Percentiles rank a stretch among this genome's conserved stretches.
These are phyloP conservation scores for Santalum album DNA, from an alignment of 164 flowering plant genomes.

Conservation along the genomic window DNA sequence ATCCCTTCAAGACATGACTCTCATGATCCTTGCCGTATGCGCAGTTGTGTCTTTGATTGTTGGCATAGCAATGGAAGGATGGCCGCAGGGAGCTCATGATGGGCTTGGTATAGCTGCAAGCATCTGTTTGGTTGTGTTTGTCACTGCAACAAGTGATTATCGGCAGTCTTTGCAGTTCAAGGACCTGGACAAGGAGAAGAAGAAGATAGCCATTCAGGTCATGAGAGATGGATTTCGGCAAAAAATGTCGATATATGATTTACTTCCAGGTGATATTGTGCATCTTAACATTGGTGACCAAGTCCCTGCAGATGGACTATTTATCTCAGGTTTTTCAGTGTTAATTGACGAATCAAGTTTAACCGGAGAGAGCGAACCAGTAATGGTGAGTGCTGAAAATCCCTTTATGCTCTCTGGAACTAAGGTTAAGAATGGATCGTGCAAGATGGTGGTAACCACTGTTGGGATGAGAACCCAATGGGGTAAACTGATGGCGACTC, in stretches of 20 bases:
- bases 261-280: conserved; percentile 75
- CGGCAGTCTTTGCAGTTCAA: conserved; percentile 76
- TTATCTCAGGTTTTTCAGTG: conserved; percentile 65
- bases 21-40: conserved; percentile 69
- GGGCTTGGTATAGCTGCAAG: conserved; percentile 81
- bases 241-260: conserved; percentile 61
- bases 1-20: conserved; percentile 83
- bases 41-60: conserved; percentile 71
- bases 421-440: conserved; percentile 69
- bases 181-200: conserved; percentile 82
- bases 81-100: conserved; percentile 82
- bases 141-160: conserved; percentile 78
- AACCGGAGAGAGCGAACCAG: conserved; percentile 79
- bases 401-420: conserved; percentile 76
- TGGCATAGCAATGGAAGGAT: conserved; percentile 70
- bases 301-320: conserved; percentile 82
- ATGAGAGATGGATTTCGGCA: conserved; percentile 67
- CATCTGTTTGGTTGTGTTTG: conserved; percentile 67
- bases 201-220: conserved; percentile 66
- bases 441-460: conserved; percentile 72
- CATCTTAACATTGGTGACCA: conserved; percentile 76
- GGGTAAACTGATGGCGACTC: conserved; percentile 84
- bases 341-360: conserved; percentile 68
- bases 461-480: conserved; percentile 92
- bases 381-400: conserved; percentile 38